Base-by-base conservation (phyloP, 2,329 filamentous ascomycete genomes). In the Colletotrichum godetiae region DNA sequence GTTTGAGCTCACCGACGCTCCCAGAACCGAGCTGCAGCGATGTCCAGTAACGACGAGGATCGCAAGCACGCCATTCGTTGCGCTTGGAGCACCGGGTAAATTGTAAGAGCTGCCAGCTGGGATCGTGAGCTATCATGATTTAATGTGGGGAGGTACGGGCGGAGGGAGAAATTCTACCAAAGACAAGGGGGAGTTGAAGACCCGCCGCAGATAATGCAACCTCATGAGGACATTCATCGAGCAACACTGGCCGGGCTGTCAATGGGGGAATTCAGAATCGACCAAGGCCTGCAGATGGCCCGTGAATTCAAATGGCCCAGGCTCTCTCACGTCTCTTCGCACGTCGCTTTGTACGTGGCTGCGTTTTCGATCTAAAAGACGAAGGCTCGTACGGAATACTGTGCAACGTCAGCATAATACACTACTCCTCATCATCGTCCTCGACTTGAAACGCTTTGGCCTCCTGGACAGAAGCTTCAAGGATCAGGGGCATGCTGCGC, bases 201-300 rank as follows among this genome's bases (percentile, higher is more conserved):
- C 55, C 60, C 56, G 42, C 56, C 53, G 68, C 68, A 60, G 55
- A 70, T 70, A 55, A 55, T 70, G 55, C 61, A 56, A 46, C 31
- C 13, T 59, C 61, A 58, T 31, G 55, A 55, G 29, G 37, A 31
- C n/a, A 7, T 61, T 31, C 5, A 29, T 31, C 55, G 31, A 13
- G 29, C 53, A 55, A 15, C 35, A 35, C 37, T 55, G 66, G 53
- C 52, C 61, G 12, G 42, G 64, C 64, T 62, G 42, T 58, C 61
- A 31, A 59, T 59, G 15, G 11, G 15, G 11, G 22, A 56, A 60
- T 13, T 55, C 59, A 42, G 55, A n/a, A 70, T 60, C 35, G 64
- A 42, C 42, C 42, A 29, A 66, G 24, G 13, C 27, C 27, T 57
- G 27, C 15, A 62, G 19, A 15, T 46, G 24, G 29, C 55, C 64